Conservation (phyloP, 129 eudicot genomes). For the Ambrosia artemisiifolia region DNA sequence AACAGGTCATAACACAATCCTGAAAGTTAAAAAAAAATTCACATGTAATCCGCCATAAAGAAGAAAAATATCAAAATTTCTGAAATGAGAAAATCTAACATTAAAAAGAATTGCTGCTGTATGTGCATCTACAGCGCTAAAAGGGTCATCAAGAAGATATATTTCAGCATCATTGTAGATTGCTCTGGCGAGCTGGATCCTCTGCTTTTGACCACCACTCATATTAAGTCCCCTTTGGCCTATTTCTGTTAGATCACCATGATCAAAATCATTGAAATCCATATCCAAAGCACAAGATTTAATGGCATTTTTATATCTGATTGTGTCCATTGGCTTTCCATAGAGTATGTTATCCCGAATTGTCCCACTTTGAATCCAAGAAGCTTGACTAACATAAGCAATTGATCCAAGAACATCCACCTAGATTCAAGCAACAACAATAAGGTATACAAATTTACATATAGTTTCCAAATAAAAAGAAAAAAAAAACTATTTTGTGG, state of each 20-base stretch:
- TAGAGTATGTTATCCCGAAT: conserved; percentile 67
- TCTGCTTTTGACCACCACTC: conserved; percentile 93
- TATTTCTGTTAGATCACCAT: conserved; percentile 81
- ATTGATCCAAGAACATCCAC: conserved; percentile 58
- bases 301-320: conserved; percentile 55
- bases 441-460: neutral
- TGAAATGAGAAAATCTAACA: conserved; percentile 19
- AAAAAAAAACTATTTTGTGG: neutral
- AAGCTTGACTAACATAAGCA: conserved; percentile 77
- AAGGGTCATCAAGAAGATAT: conserved; percentile 85
- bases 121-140: conserved; percentile 94
- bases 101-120: conserved; percentile 75
- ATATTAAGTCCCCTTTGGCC: conserved; percentile 82
- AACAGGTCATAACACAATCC: conserved; percentile 75
- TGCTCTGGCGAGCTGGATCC: conserved; percentile 85
- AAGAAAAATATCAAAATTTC: neutral
- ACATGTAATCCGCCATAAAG: neutral
- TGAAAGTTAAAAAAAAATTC: conserved; percentile 17
- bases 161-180: conserved; percentile 81
- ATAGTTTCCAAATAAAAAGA: neutral
- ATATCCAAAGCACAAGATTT: conserved; percentile 67
- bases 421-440: conserved; percentile 23
- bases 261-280: conserved; percentile 52
- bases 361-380: conserved; percentile 91
- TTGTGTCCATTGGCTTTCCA: conserved; percentile 68